Base-by-base conservation (phyloP, 805 yeast genomes). In the Torulaspora gathmanii region DNA sequence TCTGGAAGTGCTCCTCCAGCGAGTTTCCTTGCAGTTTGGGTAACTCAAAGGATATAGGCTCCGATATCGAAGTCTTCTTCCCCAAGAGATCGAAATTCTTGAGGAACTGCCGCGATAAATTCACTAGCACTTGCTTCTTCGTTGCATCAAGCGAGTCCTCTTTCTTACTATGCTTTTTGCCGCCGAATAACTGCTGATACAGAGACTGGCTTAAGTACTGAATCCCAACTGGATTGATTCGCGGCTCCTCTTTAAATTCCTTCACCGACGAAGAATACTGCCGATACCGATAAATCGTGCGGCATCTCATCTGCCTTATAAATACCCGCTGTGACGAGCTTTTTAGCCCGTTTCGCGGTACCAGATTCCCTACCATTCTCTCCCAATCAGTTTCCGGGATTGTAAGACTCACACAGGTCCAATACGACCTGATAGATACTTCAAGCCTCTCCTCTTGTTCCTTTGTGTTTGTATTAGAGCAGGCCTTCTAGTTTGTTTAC, bases 1-100 rank as follows among this genome's bases (percentile, higher is more conserved):
- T 73, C 54, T 79, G 74, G 61, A 93, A 93, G 69, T 93, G 99
- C 57, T 87, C 95, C 59, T 86, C 95, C 6, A 93, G 64, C 6
- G 80, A 69, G 1, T 61, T 46, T 0, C 98, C 99, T 41, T 81
- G 79, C n/a, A 91, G 61, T 19, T 67, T 63, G 0, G 99, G 99
- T 11, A 90, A 60, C 12, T 73, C 57, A 30, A 83, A 71, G 13
- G 64, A 56, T 2, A 87, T 78, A 0, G 95, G 90, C 1, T 73
- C 74, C 2, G 72, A 63, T 1, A 79, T 64, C 2, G 76, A 74
- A 1, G 96, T 86, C 50, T 77, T 76, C 57, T 86, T 88, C 1
- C 93, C 93, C 26, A 84, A 65, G n/a, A 90, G 70, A 1, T 79
- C 80, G 57, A 87, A 84, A 15, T 72, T 69, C 15, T 66, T 61